Evolutionary conservation across 2,329 filamentous ascomycete genomes (phyloP), one percentile per base, ranked within the genome.

Genomic region (Apiospora kogelbergensis): DNA sequence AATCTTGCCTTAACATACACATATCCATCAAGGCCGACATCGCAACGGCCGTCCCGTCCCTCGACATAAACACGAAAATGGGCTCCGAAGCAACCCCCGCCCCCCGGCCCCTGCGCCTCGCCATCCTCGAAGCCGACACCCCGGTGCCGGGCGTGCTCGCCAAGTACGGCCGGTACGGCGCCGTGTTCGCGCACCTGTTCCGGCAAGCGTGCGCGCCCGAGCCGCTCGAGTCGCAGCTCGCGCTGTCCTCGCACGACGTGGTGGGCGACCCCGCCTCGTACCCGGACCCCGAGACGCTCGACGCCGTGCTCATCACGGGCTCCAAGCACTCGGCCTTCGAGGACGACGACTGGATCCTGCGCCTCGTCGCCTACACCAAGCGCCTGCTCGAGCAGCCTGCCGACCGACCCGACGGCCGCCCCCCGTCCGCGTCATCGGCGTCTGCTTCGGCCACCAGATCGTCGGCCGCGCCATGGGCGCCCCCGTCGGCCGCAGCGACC

Each of bases 361-460:
- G 87, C 67, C 85, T 97, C 1, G 90, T 94, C 22, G 88, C 90
- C 1, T 97, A 90, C 75, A 89, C 87, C 66, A 82, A 85, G 72
- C 74, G 81, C 6, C 83, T 92, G 3, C 84, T 93, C 42, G 53
- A 60, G 30, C 17, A 37, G 7, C 53, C 53, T 1, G 26, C 48
- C 15, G 3, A 3, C 45, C 22, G 10, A 3, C 17, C 24, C 15
- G 48, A 33, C 72, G 83, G 85, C 33, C 84, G 89, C 87, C 96
- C 7, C 87, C 89, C 45, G 87, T 96, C 9, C 87, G 89, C 44
- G 80, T 95, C n/a, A 84, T 97, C 20, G 94, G 93, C 13, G 86
- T 96, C 20, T 97, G 94, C 80, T 97, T 95, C 78, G 94, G 94
- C 6, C 94, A 97, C 78, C 93, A 97, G 82, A 94, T 97, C 74